A percentile compares a stretch with the other conserved stretches of the same genome.
These are phyloP conservation scores for Claviceps sp. DNA, from an alignment of 2,329 filamentous ascomycete species.

Conservation along the genomic window DNA sequence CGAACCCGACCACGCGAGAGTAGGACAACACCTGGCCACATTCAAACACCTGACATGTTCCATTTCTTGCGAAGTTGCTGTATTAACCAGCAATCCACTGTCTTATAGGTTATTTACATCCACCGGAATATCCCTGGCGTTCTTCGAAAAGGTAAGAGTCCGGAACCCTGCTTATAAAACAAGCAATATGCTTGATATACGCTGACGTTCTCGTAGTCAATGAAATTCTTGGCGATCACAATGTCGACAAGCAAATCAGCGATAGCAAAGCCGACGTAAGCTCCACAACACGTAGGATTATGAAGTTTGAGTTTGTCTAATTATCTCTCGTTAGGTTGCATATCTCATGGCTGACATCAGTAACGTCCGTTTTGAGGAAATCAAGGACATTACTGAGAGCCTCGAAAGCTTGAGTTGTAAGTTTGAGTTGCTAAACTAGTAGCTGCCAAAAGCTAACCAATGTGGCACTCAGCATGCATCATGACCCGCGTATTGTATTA, in stretches of 20 bases:
- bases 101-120: slow-evolving; percentile 67
- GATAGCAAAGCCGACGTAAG: slow-evolving; percentile 81
- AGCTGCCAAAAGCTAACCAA: not conserved
- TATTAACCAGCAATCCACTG: slow-evolving; percentile 6
- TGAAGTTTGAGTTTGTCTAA: not conserved
- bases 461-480: slow-evolving; percentile 21
- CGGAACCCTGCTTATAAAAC: not conserved
- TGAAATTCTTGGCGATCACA: slow-evolving; percentile 86
- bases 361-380: slow-evolving; percentile 64
- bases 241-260: slow-evolving; percentile 97
- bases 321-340: slow-evolving; percentile 42
- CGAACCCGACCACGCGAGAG: slow-evolving; percentile 77
- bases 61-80: not conserved
- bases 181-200: not conserved
- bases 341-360: slow-evolving; percentile 98
- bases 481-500: slow-evolving; percentile 35
- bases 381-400: slow-evolving; percentile 73
- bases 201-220: slow-evolving; percentile 50
- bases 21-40: slow-evolving; percentile 19
- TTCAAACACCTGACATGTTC: not conserved
- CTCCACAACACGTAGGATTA: not conserved
- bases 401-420: slow-evolving; percentile 71
- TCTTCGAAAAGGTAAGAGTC: slow-evolving; percentile 54
- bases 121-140: slow-evolving; percentile 96
- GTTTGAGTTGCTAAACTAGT: slow-evolving; percentile 16